A percentile compares a stretch with the other conserved stretches of the same genome.
Evolutionary conservation across 805 yeast species (phyloP).

Genomic region (Suhomyces sp.): DNA sequence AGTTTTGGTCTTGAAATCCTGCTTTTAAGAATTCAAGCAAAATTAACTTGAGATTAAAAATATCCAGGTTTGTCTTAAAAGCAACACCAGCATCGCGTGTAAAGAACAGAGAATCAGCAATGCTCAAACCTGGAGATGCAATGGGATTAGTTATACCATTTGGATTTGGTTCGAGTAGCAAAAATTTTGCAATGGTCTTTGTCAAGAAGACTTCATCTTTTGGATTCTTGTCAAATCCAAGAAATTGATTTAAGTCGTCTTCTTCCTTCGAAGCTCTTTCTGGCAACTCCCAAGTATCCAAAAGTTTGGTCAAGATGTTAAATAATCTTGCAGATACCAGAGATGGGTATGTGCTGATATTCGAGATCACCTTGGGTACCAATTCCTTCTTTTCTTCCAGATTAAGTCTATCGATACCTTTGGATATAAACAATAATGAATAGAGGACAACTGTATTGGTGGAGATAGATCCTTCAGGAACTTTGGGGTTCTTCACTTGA

Average conservation of each 20-base stretch:
- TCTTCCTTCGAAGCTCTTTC: conserved; percentile 46
- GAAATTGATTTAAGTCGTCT: conserved; percentile 28
- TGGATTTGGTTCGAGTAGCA: conserved; percentile 50
- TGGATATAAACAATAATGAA: conserved; percentile 63
- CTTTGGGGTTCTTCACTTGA: conserved; percentile 62
- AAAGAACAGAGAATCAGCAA: conserved; percentile 57
- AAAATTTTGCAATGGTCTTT: conserved; percentile 51
- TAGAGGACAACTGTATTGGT: conserved; percentile 58
- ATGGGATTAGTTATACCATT: conserved; percentile 22
- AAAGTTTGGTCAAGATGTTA: conserved; percentile 54
- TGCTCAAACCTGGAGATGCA: conserved; percentile 63
- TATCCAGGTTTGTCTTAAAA: conserved; percentile 46
- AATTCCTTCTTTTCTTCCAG: conserved; percentile 36
- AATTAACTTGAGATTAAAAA: conserved; percentile 31
- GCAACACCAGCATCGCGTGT: conserved; percentile 68
- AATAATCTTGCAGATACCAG: conserved; percentile 58
- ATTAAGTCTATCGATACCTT: conserved; percentile 59
- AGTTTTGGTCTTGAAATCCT: conserved; percentile 37
- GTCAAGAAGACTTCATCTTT: conserved; percentile 48
- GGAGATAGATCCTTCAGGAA: conserved; percentile 38
- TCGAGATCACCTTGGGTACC: conserved; percentile 48
- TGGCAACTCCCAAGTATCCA: conserved; percentile 50
- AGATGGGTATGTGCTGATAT: conserved; percentile 40
- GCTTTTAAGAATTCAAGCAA: conserved; percentile 39
- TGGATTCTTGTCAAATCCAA: conserved; percentile 34